These are phyloP conservation scores for Cordyceps militaris DNA, from an alignment of 2,329 filamentous ascomycete species.

Conservation along the genomic window DNA sequence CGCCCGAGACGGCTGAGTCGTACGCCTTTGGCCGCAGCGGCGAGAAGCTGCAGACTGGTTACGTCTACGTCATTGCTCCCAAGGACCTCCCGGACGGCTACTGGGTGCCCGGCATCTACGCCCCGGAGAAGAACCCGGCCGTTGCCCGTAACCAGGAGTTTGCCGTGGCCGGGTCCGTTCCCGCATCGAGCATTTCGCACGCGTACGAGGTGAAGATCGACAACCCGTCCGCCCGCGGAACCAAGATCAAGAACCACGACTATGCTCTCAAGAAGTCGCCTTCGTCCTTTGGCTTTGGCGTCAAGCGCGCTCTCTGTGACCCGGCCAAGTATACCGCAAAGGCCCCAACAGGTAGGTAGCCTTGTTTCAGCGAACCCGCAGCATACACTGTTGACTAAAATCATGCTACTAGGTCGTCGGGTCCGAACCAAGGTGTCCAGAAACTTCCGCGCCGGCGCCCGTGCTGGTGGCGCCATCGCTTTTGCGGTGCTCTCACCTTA, in stretches of 20 bases:
- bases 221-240: background rate
- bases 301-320: background rate
- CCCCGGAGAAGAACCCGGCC: background rate
- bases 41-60: background rate
- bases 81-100: slow-evolving; percentile 10
- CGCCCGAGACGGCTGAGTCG: background rate
- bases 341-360: background rate
- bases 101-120: slow-evolving; percentile 12
- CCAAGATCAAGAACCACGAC: background rate
- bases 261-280: background rate
- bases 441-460: background rate
- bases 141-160: background rate
- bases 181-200: background rate
- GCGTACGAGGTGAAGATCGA: background rate
- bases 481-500: background rate
- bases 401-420: background rate
- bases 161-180: background rate
- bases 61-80: slow-evolving; percentile 10
- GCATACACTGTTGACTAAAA: background rate
- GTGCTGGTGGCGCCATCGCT: background rate
- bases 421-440: background rate
- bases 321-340: background rate
- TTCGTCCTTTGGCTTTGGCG: background rate
- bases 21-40: slow-evolving; percentile 12
- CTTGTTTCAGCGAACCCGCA: background rate